These are phyloP conservation scores for Boletus holoroseus DNA, from an alignment of 1,284 basidiomycete genomes.

Conservation along the genomic window DNA sequence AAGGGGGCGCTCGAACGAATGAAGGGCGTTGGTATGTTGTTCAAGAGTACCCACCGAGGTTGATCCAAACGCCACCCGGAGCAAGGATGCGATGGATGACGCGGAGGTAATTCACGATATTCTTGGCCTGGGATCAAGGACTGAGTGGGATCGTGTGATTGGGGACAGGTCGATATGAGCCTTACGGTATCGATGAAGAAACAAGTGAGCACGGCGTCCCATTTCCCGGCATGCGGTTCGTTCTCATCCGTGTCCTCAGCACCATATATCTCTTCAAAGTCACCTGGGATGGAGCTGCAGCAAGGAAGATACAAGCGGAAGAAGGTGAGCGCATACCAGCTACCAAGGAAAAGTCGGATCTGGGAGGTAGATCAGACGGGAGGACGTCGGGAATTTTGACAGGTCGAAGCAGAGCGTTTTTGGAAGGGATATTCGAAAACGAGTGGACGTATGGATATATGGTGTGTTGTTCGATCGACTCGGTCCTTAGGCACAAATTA, in stretches of 20 bases:
- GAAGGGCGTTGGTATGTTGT: not conserved
- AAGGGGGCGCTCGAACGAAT: not conserved
- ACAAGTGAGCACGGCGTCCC: conserved; percentile 90
- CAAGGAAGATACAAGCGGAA: not conserved
- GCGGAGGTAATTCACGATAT: conserved; percentile 84
- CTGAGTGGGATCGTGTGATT: not conserved
- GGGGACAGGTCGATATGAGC: too few species aligned
- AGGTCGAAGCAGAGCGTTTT: conserved; percentile 56
- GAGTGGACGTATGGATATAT: conserved; percentile 88
- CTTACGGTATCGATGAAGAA: conserved; percentile 96
- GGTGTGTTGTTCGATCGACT: conserved; percentile 58
- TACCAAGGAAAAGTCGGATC: conserved; percentile 74
- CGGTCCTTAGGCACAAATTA: conserved; percentile 46
- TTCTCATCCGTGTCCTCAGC: conserved; percentile 41
- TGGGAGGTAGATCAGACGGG: conserved; percentile 63
- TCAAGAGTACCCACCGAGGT: conserved; percentile 51
- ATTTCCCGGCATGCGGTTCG: conserved; percentile 68
- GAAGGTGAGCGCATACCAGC: conserved; percentile 49
- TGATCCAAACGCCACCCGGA: conserved; percentile 87
- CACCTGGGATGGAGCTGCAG: conserved; percentile 45
- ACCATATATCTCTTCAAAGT: conserved; percentile 91
- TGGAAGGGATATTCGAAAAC: conserved; percentile 74
- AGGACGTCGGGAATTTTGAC: conserved; percentile 80
- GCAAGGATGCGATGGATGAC: conserved; percentile 77
- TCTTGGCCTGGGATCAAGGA: conserved; percentile 62